These are phyloP conservation scores for Rutstroemia sydowiana DNA, from an alignment of 2,329 filamentous ascomycete species.

Conservation along the genomic window DNA sequence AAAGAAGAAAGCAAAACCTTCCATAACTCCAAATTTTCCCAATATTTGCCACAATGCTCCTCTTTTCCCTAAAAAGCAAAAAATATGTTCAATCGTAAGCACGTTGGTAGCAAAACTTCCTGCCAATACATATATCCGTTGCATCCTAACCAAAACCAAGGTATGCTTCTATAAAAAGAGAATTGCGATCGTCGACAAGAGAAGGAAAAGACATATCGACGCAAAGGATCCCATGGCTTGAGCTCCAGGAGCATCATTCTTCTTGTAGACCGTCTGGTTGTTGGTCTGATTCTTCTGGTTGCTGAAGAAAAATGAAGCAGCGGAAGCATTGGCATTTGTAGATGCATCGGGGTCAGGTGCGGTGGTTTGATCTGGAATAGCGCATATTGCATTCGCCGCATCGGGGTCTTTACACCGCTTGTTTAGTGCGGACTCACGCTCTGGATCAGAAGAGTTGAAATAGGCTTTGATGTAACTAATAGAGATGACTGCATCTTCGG, in stretches of 20 bases:
- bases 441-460: slow-evolving; percentile 59
- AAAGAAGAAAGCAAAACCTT: too few species aligned
- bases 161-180: neutral
- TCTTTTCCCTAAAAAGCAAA: too few species aligned
- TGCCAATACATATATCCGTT: neutral
- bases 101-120: too few species aligned
- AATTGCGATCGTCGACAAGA: neutral
- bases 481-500: slow-evolving; percentile 51
- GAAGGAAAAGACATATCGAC: neutral
- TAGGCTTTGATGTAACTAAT: slow-evolving; percentile 70
- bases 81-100: too few species aligned
- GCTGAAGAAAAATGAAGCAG: slow-evolving; percentile 43
- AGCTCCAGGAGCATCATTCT: slow-evolving; percentile 10
- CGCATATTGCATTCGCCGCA: slow-evolving; percentile 38
- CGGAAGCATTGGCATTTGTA: slow-evolving; percentile 25
- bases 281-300: slow-evolving; percentile 38
- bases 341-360: slow-evolving; percentile 25
- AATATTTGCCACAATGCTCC: too few species aligned
- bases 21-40: too few species aligned
- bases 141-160: neutral
- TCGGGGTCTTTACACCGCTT: slow-evolving; percentile 36
- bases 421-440: slow-evolving; percentile 32
- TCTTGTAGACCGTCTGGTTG: slow-evolving; percentile 39
- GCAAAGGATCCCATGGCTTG: neutral
- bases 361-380: slow-evolving; percentile 40